A percentile compares a stretch with the other conserved stretches of the same genome.
Evolutionary conservation across 192 early-diverging fungal species (phyloP).

Genomic region (Mycoemilia scoparia): DNA sequence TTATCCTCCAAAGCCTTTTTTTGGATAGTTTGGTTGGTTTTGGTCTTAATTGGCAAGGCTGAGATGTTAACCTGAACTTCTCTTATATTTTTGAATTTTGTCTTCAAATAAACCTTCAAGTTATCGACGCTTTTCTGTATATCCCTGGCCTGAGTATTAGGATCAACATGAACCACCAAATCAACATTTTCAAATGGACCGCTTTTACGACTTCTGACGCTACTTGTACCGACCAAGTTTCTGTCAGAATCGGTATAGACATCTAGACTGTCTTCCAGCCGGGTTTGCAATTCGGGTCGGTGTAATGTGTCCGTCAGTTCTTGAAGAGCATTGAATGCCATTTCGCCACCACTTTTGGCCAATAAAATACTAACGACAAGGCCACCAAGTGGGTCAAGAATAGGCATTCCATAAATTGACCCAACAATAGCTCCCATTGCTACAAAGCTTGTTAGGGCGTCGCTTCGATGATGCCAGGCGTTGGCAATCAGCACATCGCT

Average conservation of each 20-base stretch:
- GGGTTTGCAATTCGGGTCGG: slow-evolving; percentile 6
- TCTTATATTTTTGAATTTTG: too few relatives aligned
- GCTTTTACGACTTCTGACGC: slow-evolving; percentile 3
- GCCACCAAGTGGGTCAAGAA: slow-evolving; percentile 60
- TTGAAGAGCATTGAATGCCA: slow-evolving; percentile 28
- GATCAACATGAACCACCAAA: not conserved
- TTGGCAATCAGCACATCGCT: slow-evolving; percentile 63
- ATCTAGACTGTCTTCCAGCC: too few relatives aligned
- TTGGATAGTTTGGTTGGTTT: too few relatives aligned
- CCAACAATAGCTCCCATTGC: slow-evolving; percentile 57
- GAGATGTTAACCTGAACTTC: too few relatives aligned
- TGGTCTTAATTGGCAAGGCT: too few relatives aligned
- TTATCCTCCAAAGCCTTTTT: too few relatives aligned
- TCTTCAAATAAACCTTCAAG: too few relatives aligned
- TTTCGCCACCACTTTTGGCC: slow-evolving; percentile 36
- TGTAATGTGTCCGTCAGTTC: slow-evolving; percentile 36
- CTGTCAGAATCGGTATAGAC: not conserved
- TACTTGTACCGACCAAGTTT: not conserved
- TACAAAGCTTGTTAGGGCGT: slow-evolving; percentile 52
- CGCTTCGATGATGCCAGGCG: slow-evolving; percentile 75
- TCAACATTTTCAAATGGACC: slow-evolving; percentile 4
- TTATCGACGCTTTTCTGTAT: too few relatives aligned
- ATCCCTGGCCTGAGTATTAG: too few relatives aligned
- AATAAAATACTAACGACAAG: slow-evolving; percentile 54
- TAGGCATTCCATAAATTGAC: slow-evolving; percentile 43